These are phyloP conservation scores for Epichloe hybrida DNA, from an alignment of 2,329 filamentous ascomycete genomes.

Conservation along the genomic window DNA sequence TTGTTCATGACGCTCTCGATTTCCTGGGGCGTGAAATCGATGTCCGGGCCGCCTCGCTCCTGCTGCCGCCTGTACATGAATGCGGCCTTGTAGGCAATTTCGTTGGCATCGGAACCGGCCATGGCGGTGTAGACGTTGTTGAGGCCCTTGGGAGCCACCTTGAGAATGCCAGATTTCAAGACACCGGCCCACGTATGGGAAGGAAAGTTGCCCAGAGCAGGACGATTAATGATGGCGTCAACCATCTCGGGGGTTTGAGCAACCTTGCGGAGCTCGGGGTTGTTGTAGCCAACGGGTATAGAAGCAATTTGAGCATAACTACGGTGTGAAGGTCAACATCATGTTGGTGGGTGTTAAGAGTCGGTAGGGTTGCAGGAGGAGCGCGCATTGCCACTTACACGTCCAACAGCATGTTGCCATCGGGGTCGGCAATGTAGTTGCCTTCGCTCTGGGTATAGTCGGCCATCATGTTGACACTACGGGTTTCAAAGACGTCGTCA, in stretches of 20 bases:
- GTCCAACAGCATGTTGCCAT: constrained; percentile 60
- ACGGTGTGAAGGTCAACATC: background rate
- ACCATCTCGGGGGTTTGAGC: constrained; percentile 68
- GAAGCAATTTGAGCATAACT: constrained; percentile 87
- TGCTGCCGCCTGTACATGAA: constrained; percentile 84
- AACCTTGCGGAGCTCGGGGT: constrained; percentile 56
- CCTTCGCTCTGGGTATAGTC: constrained; percentile 63
- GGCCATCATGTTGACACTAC: constrained; percentile 70
- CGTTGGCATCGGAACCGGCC: constrained; percentile 84
- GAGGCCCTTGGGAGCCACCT: constrained; percentile 68
- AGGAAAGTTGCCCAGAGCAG: constrained; percentile 83
- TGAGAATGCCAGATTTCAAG: constrained; percentile 67
- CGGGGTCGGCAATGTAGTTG: constrained; percentile 67
- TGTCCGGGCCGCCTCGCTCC: constrained; percentile 63
- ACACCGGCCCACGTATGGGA: constrained; percentile 71
- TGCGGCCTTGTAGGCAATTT: constrained; percentile 87
- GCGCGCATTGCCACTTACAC: constrained; percentile 36
- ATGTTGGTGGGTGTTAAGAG: background rate
- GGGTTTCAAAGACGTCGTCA: constrained; percentile 69
- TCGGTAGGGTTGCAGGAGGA: background rate
- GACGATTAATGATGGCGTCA: constrained; percentile 71
- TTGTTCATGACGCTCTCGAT: constrained; percentile 67
- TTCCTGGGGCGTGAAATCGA: constrained; percentile 71
- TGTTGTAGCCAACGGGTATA: constrained; percentile 88
- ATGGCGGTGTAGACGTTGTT: constrained; percentile 85